Evolutionary conservation across 495 filamentous ascomycete genomes (phyloP).

Genomic region (Lindgomyces ingoldianus): DNA sequence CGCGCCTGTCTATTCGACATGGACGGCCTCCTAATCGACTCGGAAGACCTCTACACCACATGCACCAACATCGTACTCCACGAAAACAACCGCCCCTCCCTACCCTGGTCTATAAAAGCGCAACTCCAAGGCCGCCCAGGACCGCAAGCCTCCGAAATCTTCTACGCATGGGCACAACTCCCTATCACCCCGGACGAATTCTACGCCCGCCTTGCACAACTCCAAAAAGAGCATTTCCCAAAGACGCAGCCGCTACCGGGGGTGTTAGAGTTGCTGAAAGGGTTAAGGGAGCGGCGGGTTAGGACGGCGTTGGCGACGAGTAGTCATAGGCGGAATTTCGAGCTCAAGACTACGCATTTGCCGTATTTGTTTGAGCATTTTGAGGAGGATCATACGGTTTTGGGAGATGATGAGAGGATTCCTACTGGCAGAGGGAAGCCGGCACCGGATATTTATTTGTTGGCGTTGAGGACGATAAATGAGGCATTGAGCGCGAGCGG

Average conservation of each 20-base stretch:
- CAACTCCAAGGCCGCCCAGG: slow-evolving; percentile 89
- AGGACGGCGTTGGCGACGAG: slow-evolving; percentile 88
- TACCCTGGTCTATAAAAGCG: slow-evolving; percentile 95
- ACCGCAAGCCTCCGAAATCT: slow-evolving; percentile 64
- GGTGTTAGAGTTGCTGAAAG: slow-evolving; percentile 65
- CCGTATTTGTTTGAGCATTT: slow-evolving; percentile 72
- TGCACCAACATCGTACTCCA: slow-evolving; percentile 79
- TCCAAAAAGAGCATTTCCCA: slow-evolving; percentile 74
- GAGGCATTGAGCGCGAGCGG: slow-evolving; percentile 58
- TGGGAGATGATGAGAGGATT: slow-evolving; percentile 87
- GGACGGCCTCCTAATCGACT: slow-evolving; percentile 93
- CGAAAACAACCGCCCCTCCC: slow-evolving; percentile 65
- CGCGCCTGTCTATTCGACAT: slow-evolving; percentile 97
- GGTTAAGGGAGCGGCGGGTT: slow-evolving; percentile 56
- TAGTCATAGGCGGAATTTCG: slow-evolving; percentile 67
- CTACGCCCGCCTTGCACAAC: slow-evolving; percentile 53
- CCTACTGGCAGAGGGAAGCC: slow-evolving; percentile 83
- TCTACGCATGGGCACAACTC: slow-evolving; percentile 83
- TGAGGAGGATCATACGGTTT: slow-evolving; percentile 63
- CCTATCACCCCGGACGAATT: slow-evolving; percentile 71
- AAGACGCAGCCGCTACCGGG: slow-evolving; percentile 75
- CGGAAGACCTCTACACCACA: slow-evolving; percentile 86
- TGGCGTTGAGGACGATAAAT: slow-evolving; percentile 87
- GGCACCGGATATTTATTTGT: slow-evolving; percentile 88
- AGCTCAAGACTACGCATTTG: slow-evolving; percentile 77